phyloP scores from a whole-genome alignment of 225 moss, liverwort and hornwort species.

The Pleurozium schreberi region DNA sequence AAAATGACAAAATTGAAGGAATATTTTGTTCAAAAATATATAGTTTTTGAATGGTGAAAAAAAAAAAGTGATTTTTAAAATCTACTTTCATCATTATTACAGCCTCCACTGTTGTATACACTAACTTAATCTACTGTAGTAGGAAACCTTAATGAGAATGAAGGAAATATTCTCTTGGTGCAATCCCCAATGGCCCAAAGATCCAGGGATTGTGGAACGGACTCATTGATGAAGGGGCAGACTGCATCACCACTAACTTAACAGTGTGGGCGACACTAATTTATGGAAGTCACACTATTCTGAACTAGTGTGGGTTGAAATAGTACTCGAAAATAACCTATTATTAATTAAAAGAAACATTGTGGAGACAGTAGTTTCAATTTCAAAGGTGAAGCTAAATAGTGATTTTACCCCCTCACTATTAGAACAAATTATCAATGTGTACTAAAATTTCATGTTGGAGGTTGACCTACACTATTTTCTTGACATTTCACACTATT shows the following conservation, averaged over 20 bases:
- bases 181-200: background rate
- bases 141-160: background rate
- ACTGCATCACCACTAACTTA: background rate
- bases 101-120: background rate
- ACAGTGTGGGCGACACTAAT: background rate
- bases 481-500: background rate
- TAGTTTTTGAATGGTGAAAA: no score
- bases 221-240: background rate
- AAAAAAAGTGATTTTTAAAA: no score
- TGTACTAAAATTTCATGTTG: background rate
- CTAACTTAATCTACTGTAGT: no score
- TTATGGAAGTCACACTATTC: background rate
- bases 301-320: background rate
- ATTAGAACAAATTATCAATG: background rate
- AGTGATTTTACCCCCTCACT: accelerated
- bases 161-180: background rate
- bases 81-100: no score
- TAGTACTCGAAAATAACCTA: background rate
- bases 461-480: accelerated
- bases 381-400: background rate
- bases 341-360: no score
- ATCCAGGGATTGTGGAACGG: background rate
- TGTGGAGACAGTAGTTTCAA: no score
- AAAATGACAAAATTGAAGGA: no score
- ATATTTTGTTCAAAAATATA: no score